Evolutionary conservation across 1,284 basidiomycete genomes (phyloP), one percentile per base, ranked within the genome.

Genomic region (Heterobasidion occidentale): DNA sequence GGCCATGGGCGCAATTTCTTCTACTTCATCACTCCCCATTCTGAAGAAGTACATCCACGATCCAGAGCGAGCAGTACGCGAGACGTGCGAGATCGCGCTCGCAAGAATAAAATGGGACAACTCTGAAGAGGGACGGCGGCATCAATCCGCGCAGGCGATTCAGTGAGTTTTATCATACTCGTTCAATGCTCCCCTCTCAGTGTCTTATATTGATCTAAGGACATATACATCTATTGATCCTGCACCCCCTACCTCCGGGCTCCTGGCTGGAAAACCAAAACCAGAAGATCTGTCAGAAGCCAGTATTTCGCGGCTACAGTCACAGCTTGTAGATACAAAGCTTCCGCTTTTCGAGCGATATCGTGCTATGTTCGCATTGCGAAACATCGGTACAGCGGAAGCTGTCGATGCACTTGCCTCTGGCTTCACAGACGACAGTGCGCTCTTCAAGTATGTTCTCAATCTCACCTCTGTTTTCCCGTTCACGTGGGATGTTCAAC

Each of bases 1-100:
- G 74, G 96, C 97, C 3, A 89, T 99, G 77, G 97, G 96, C 47
- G 97, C 97, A 1, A 93, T 99, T 55, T 93, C 90, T 8, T 78
- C 83, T 19, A 68, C 77, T 3, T 65, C 72, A 0, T 90, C 91
- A 6, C 70, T 96, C 17, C 81, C 86, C 2, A 69, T 94, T 36
- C 78, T 99, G 46, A 74, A 78, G 59, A 77, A 88, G 67, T 95
- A 89, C 73, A 70, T 90, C 35, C 70, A 77, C 59, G 92, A 96
- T 72, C 68, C 81, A 5, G 84, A 93, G 60, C 79, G 88, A 45
- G 84, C 86, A 46, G 94, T 99, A 1, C 81, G 94, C 46, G 97
- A 99, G 76, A 99, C 97, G 0, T 98, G 95, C 72, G 94, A 99
- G 74, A 93, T 99, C 59, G 97, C 97, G 1, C 83, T 99, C 51